Conservation (phyloP, 441 rosid genomes). For the Gossypium davidsonii region DNA sequence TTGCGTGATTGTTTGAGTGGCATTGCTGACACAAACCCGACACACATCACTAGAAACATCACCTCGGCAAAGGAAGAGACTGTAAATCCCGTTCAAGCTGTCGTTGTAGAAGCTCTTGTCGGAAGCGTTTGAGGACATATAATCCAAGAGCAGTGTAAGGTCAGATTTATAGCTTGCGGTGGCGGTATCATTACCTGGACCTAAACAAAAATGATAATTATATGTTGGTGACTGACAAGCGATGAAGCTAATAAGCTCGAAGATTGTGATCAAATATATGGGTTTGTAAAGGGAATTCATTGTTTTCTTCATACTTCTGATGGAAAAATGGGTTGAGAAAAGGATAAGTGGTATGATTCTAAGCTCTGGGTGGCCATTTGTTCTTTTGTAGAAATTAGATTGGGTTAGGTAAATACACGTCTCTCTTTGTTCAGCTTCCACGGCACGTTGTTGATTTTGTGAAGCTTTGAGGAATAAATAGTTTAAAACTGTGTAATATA, state of each 20-base stretch:
- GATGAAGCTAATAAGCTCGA: background rate
- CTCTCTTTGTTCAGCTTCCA: background rate
- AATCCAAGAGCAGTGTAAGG: slow-evolving; percentile 19
- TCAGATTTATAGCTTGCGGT: slow-evolving; percentile 16
- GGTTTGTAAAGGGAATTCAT: slow-evolving; percentile 11
- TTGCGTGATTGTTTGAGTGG: slow-evolving; percentile 17
- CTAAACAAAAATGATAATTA: background rate
- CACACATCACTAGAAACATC: slow-evolving; percentile 21
- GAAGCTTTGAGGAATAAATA: background rate
- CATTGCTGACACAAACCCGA: slow-evolving; percentile 25
- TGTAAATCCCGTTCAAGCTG: slow-evolving; percentile 24
- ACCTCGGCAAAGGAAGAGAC: slow-evolving; percentile 37
- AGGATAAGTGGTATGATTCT: background rate
- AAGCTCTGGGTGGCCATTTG: background rate
- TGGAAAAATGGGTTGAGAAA: background rate
- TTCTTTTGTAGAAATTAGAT: background rate
- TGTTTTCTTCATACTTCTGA: background rate
- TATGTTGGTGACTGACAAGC: slow-evolving; percentile 18
- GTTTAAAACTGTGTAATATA: background rate
- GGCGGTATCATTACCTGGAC: slow-evolving; percentile 11
- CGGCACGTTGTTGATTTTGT: background rate
- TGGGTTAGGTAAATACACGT: background rate
- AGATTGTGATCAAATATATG: slow-evolving; percentile 2
- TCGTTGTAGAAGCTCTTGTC: slow-evolving; percentile 19
- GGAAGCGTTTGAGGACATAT: slow-evolving; percentile 28